Evolutionary conservation across 2,329 filamentous ascomycete genomes (phyloP), one percentile per base, ranked within the genome.

Genomic region (Calonectria hongkongensis): DNA sequence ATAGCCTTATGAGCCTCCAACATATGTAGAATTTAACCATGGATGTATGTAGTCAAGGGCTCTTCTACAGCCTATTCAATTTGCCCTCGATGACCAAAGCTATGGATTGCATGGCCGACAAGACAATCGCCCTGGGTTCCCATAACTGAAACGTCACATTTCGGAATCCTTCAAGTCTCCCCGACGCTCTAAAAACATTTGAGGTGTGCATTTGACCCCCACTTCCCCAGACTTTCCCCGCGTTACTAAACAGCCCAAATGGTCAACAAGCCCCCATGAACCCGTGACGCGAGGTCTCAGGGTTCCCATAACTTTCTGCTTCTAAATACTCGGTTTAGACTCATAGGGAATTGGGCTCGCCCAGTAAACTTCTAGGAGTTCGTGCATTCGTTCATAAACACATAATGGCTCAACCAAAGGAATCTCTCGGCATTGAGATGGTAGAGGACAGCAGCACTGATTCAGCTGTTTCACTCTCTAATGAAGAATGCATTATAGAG

Each of bases 391-490:
- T 47, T 13, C 7, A 27, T 25, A 2, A n/a, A 48, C 45, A 13
- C 45, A 48, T n/a, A 48, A 48, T 48, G 45, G n/a, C 45, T 48
- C 45, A 48, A 48, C 45, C 12, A 25, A 48, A 48, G n/a, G n/a
- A 48, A 13, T 48, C 45, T 25, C 45, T 48, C 4, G 45, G 25
- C 25, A 12, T 48, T 25, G 45, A 48, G n/a, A 48, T 48, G 45
- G 45, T 48, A n/a, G 45, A 48, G 45, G 21, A 48, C 45, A 25
- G 45, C n/a, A 48, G n/a, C 45, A 21, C 45, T 48, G 45, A 48
- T 8, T 48, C 18, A 3, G 21, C 45, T 1, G 8, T 48, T 9
- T 48, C 10, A 10, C 45, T 48, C 1, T 48, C 45, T 16, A 12
- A 48, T 4, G n/a, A 48, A 48, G n/a, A 48, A 48, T 48, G 45